A percentile compares a stretch with the other conserved stretches of the same genome.
Evolutionary conservation across 140 eudicot species (phyloP).

Genomic region (Anethum foeniculum): DNA sequence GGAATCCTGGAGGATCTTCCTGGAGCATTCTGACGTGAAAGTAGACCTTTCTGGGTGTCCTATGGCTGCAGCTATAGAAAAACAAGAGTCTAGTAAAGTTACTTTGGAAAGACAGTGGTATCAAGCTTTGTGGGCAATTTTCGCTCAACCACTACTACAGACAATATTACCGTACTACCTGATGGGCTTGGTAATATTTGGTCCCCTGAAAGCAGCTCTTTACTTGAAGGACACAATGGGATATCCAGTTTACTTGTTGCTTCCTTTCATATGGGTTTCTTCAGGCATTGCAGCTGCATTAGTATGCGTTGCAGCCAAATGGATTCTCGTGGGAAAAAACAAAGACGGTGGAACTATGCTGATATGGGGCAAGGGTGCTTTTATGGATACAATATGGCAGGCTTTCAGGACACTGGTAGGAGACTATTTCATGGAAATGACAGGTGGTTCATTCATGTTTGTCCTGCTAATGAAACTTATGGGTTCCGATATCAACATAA

Average conservation of each 20-base stretch:
- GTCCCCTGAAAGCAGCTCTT: slow-evolving; percentile 39
- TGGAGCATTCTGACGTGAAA: slow-evolving; percentile 78
- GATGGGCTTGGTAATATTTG: slow-evolving; percentile 42
- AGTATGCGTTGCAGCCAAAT: slow-evolving; percentile 55
- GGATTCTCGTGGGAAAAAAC: slow-evolving; percentile 59
- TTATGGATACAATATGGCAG: slow-evolving; percentile 81
- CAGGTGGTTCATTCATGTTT: slow-evolving; percentile 52
- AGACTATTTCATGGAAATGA: slow-evolving; percentile 70
- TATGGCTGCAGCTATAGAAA: slow-evolving; percentile 37
- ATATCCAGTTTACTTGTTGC: slow-evolving; percentile 50
- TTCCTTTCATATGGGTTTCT: slow-evolving; percentile 57
- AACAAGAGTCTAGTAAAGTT: slow-evolving; percentile 29
- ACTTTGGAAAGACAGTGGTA: slow-evolving; percentile 49
- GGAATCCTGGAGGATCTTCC: slow-evolving; percentile 59
- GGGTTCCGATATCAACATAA: slow-evolving; percentile 50
- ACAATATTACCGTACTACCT: slow-evolving; percentile 58
- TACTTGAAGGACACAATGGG: slow-evolving; percentile 23
- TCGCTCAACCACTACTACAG: slow-evolving; percentile 65
- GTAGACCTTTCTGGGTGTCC: slow-evolving; percentile 86
- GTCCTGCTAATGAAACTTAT: slow-evolving; percentile 65
- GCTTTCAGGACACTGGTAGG: slow-evolving; percentile 66
- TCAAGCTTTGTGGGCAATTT: slow-evolving; percentile 53
- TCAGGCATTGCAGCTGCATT: slow-evolving; percentile 50
- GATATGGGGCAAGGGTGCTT: slow-evolving; percentile 56
- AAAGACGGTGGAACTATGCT: slow-evolving; percentile 57